phyloP scores from a whole-genome alignment of 441 rosid genomes.

The Arabidopsis hybrid region DNA sequence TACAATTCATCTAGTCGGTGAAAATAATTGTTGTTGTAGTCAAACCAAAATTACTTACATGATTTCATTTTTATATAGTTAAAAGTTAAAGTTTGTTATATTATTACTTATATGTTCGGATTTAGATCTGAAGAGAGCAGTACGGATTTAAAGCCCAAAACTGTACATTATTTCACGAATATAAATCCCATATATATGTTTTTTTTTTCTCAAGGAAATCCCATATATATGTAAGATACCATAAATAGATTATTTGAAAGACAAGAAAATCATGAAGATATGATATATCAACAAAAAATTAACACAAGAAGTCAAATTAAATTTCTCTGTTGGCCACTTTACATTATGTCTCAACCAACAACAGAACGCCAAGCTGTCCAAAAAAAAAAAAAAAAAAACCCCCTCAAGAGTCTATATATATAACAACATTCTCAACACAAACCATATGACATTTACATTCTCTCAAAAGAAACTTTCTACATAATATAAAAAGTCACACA shows the following conservation, averaged over 20 bases:
- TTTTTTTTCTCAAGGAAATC: background rate
- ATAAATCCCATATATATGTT: background rate
- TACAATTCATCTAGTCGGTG: background rate
- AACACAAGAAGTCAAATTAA: background rate
- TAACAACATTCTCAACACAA: background rate
- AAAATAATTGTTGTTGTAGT: background rate
- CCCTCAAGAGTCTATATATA: conserved; percentile 10
- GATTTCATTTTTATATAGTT: background rate
- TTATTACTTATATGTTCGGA: background rate
- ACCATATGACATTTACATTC: conserved; percentile 8
- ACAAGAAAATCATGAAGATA: conserved; percentile 25
- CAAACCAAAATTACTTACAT: background rate
- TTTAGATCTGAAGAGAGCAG: background rate
- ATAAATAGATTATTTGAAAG: conserved; percentile 13
- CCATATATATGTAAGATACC: background rate
- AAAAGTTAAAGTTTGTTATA: background rate
- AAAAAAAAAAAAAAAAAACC: background rate
- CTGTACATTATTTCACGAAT: conserved; percentile 9
- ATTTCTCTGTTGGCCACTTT: conserved; percentile 21
- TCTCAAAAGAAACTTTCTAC: conserved; percentile 14
- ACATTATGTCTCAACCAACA: conserved; percentile 38
- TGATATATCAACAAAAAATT: background rate
- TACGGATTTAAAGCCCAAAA: background rate
- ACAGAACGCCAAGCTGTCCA: conserved; percentile 22
- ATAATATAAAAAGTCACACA: background rate